These are phyloP conservation scores for Aristolochia fimbriata DNA, from an alignment of 164 flowering plant species.

Conservation along the genomic window DNA sequence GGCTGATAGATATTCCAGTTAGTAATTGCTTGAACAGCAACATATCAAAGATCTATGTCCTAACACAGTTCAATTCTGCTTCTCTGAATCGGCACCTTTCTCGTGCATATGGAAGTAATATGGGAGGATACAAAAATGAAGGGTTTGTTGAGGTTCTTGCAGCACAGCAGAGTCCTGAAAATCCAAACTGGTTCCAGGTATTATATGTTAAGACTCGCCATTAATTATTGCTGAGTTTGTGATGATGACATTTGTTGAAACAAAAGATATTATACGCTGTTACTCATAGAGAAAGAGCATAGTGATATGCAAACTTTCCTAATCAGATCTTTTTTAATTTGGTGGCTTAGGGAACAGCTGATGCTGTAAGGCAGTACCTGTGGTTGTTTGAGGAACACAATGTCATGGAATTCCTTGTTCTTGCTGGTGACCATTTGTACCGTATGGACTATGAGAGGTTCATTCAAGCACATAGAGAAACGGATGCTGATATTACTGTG, in stretches of 20 bases:
- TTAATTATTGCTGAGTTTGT: background rate
- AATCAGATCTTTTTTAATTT: background rate
- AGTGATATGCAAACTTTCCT: too few species aligned
- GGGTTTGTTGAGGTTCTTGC: slow-evolving; percentile 97
- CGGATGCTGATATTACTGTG: slow-evolving; percentile 95
- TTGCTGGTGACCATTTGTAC: slow-evolving; percentile 95
- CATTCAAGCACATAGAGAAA: slow-evolving; percentile 90
- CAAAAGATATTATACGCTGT: too few species aligned
- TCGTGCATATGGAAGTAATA: slow-evolving; percentile 69
- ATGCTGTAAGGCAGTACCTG: slow-evolving; percentile 91
- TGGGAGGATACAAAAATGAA: slow-evolving; percentile 82
- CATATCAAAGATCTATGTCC: slow-evolving; percentile 74
- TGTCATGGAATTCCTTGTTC: slow-evolving; percentile 70
- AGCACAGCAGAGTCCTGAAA: slow-evolving; percentile 94
- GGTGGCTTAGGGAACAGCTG: slow-evolving; percentile 72
- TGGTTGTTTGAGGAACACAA: slow-evolving; percentile 97
- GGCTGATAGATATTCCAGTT: slow-evolving; percentile 83
- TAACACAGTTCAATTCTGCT: slow-evolving; percentile 88
- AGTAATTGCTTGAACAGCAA: slow-evolving; percentile 93
- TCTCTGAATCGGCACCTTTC: slow-evolving; percentile 90
- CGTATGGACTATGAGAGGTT: slow-evolving; percentile 94
- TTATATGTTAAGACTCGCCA: background rate
- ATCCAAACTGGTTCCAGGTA: slow-evolving; percentile 95
- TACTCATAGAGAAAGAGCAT: too few species aligned
- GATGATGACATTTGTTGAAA: background rate